Percentiles rank a stretch among this genome's conserved stretches.
Conservation (phyloP, 441 rosid species). For the Eugenia klotzschiana region DNA sequence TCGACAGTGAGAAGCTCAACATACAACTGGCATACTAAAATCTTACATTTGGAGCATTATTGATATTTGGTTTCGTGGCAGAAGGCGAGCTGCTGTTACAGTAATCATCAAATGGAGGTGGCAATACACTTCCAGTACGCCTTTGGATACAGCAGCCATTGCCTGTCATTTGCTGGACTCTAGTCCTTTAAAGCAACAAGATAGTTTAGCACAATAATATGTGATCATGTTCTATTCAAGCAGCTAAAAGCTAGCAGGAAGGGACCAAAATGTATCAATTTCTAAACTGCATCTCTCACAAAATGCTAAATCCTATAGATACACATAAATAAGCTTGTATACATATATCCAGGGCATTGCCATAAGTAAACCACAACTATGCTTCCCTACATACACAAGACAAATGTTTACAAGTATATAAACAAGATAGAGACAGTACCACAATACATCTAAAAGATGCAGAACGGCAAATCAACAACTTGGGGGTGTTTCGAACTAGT, state of each 20-base stretch:
- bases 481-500: not conserved
- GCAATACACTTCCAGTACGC: constrained; percentile 34
- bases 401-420: not conserved
- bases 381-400: not conserved
- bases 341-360: not conserved
- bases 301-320: not conserved
- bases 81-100: constrained; percentile 11
- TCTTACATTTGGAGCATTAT: constrained; percentile 35
- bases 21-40: not conserved
- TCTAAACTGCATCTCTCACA: not conserved
- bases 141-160: constrained; percentile 19
- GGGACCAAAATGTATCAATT: not conserved
- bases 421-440: not conserved
- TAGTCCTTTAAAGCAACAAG: constrained; percentile 26
- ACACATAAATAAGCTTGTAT: not conserved
- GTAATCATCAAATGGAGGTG: constrained; percentile 36
- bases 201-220: not conserved
- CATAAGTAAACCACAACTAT: not conserved
- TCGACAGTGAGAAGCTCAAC: not conserved
- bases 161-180: constrained; percentile 43
- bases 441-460: not conserved
- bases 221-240: not conserved
- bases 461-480: not conserved
- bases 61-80: constrained; percentile 27
- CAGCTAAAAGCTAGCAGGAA: not conserved